These are phyloP conservation scores for Falciphora oryzae DNA, from an alignment of 2,329 filamentous ascomycete species.

Conservation along the genomic window DNA sequence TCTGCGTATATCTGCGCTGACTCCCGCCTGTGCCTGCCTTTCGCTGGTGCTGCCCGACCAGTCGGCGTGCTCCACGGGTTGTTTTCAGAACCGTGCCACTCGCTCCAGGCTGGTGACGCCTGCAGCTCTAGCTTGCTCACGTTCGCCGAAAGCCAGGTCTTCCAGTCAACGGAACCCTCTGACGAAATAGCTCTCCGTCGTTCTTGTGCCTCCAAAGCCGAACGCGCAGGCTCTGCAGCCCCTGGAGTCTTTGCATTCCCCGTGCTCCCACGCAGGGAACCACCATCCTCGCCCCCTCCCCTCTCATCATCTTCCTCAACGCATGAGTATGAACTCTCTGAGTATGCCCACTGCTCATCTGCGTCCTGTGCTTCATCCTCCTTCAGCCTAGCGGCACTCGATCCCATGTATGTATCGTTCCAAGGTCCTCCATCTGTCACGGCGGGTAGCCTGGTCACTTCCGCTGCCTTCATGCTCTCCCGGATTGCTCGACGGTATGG, in stretches of 20 bases:
- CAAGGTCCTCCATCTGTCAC: neutral
- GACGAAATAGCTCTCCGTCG: constrained; percentile 24
- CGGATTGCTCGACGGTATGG: constrained; percentile 49
- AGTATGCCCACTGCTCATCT: neutral
- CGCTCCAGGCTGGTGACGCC: constrained; percentile 7
- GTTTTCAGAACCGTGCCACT: neutral
- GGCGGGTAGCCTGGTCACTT: constrained; percentile 15
- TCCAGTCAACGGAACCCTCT: constrained; percentile 42
- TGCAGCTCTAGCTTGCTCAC: constrained; percentile 40
- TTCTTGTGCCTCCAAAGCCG: neutral
- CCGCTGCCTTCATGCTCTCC: constrained; percentile 36
- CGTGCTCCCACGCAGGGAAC: neutral
- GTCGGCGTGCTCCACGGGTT: neutral
- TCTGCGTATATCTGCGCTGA: constrained; percentile 9
- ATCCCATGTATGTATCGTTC: neutral
- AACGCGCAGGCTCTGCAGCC: neutral
- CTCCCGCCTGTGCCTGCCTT: neutral
- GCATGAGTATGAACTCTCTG: constrained; percentile 9
- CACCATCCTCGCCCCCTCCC: neutral
- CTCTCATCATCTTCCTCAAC: constrained; percentile 13
- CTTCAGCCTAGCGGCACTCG: neutral
- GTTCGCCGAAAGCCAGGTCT: constrained; percentile 47
- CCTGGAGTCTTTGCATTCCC: neutral
- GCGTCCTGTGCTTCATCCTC: neutral
- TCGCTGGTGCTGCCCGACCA: neutral